Conservation (phyloP, 768 basidiomycete species). For the Coprinopsis cinerea region DNA sequence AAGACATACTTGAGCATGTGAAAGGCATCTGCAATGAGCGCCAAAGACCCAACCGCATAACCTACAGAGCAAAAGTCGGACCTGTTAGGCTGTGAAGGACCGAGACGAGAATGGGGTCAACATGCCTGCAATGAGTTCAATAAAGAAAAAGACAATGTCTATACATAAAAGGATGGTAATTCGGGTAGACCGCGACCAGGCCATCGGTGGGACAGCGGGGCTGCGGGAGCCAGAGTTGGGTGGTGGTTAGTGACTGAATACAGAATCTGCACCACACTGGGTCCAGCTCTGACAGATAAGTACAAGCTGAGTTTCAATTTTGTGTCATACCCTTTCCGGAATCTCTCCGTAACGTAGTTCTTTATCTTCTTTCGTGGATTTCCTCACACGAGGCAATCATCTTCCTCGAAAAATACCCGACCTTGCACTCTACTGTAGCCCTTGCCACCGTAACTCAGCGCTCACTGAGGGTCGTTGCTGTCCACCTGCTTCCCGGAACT, state of each 20-base stretch:
- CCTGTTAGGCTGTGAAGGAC: not conserved
- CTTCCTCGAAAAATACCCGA: too few species aligned
- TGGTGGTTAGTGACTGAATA: constrained; percentile 7
- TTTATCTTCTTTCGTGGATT: too few species aligned
- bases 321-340: not conserved
- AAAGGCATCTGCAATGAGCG: constrained; percentile 94
- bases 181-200: constrained; percentile 60
- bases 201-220: constrained; percentile 20
- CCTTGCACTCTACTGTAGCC: too few species aligned
- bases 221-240: not conserved
- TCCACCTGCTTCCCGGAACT: not conserved
- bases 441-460: too few species aligned
- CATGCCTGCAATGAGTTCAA: constrained; percentile 78
- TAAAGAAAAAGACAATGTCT: constrained; percentile 80
- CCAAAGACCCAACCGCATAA: constrained; percentile 93
- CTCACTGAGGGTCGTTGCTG: too few species aligned
- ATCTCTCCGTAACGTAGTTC: too few species aligned
- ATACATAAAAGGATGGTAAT: constrained; percentile 77
- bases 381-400: too few species aligned
- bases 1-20: constrained; percentile 92
- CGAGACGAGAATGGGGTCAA: constrained; percentile 1
- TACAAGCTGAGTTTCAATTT: constrained; percentile 11
- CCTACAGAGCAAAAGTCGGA: constrained; percentile 38
- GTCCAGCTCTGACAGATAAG: not conserved
- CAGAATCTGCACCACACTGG: not conserved